These are phyloP conservation scores for Clathrus columnatus DNA, from an alignment of 768 basidiomycete genomes.

Conservation along the genomic window DNA sequence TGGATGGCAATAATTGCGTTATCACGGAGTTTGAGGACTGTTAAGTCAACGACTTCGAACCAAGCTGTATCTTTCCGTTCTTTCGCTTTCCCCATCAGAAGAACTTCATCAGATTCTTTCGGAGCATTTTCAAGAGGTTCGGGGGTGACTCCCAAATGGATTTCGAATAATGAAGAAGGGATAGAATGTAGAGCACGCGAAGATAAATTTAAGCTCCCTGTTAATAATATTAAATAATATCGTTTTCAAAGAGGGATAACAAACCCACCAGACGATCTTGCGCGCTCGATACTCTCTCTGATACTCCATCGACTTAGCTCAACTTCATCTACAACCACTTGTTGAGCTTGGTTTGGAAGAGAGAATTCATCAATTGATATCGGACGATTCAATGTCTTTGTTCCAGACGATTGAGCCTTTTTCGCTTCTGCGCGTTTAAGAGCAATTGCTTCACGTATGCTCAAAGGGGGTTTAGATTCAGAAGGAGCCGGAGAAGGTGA, in stretches of 20 bases:
- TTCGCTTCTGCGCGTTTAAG: constrained; percentile 71
- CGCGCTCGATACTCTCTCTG: constrained; percentile 69
- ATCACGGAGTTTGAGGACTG: constrained; percentile 67
- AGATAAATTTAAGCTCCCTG: constrained; percentile 69
- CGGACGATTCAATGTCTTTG: background rate
- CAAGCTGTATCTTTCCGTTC: constrained; percentile 45
- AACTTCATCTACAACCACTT: constrained; percentile 38
- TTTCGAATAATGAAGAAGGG: constrained; percentile 70
- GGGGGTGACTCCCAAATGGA: constrained; percentile 69
- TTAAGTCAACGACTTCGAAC: constrained; percentile 77
- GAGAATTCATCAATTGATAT: background rate
- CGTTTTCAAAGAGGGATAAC: background rate
- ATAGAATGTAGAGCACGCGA: constrained; percentile 65
- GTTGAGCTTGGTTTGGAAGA: background rate
- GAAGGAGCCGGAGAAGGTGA: constrained; percentile 5
- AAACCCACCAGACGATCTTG: constrained; percentile 62
- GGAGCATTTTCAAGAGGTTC: constrained; percentile 55
- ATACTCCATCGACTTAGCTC: constrained; percentile 58
- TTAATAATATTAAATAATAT: constrained; percentile 29
- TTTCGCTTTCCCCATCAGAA: constrained; percentile 23
- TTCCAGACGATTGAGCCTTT: constrained; percentile 33
- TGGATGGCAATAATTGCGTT: constrained; percentile 76
- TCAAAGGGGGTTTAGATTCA: constrained; percentile 25
- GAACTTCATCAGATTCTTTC: constrained; percentile 28
- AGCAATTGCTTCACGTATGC: constrained; percentile 72